Evolutionary conservation across 352 stramenopile species (phyloP), one percentile per base, ranked within the genome.

Genomic region (Phytophthora pini): DNA sequence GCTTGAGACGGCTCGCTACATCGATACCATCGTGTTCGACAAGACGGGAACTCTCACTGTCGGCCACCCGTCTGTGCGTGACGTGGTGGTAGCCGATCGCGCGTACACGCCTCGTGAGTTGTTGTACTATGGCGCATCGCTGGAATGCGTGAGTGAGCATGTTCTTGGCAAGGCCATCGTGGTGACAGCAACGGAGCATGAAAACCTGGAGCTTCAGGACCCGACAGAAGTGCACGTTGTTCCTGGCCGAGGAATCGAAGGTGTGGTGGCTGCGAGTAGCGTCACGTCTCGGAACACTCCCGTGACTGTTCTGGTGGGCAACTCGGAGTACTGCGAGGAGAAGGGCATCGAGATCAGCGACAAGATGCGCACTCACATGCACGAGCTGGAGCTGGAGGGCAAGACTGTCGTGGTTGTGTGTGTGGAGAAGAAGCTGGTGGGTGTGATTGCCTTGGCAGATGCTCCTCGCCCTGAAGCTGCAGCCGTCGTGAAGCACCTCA

Each of bases 1-100:
- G 6, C 74, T 97, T 1, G 89, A 97, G 59, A 87, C 90, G 3
- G 82, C 88, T 12, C 82, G 82, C 3, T 90, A 97, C 61, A 88
- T 97, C 1, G 86, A 91, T 29, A 89, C 85, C 22, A 89, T 94
- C 29, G 93, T 96, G 27, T 98, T 98, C 68, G 94, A 98, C 67
- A 98, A 98, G 74, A 98, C 93, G 2, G 93, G 93, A 1, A 98
- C 94, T 8, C 68, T 98, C 3, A 98, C 94, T 1, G 74, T 88
- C 15, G 89, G 88, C 36, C 83, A 89, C 24, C 85, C 87, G n/a
- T 89, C 77, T 2, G 84, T 95, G 8, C 90, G 82, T 22, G 88
- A 96, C 48, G 79, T 96, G 0, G 76, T 94, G 17, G 74, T 94
- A 41, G 69, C 80, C 3, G 80, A 93, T 55, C 77, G 82, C 10